Evolutionary conservation across 2,329 filamentous ascomycete genomes (phyloP), one percentile per base, ranked within the genome.

Genomic region (Aspergillus vadensis): DNA sequence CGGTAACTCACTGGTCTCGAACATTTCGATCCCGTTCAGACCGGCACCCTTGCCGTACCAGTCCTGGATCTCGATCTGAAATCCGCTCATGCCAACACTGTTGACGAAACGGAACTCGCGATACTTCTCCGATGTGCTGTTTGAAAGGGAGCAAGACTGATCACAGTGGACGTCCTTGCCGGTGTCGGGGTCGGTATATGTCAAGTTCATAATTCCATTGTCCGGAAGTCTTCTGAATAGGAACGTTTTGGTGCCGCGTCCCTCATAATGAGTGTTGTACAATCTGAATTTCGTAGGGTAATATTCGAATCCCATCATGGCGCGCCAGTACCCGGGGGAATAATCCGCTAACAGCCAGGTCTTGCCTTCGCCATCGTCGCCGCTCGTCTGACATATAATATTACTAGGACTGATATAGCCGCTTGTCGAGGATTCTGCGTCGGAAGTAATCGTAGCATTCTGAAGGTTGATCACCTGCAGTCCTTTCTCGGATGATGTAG

Each of bases 81-180:
- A 95, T 36, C 83, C 85, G 71, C 90, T 88, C 92, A 98, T 97
- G 56, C 91, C 92, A 63, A 99, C 88, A 6, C 78, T 77, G 72
- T 95, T 96, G 67, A 97, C 91, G 69, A 99, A 97, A 66, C 87
- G 85, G 73, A 98, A 99, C 70, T 99, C 95, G 75, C 97, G 93
- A 67, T 86, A 96, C 54, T 82, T 76, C 53, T 88, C 75, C 5
- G 82, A 85, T 17, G 82, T 78, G 69, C 91, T 86, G 70, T 87
- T 82, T 63, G 90, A 92, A 51, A 99, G 83, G n/a, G 93, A 91
- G 69, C 95, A 99, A 70, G 86, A 84, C 63, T 87, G 89, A 56
- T 93, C 92, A 78, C 95, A 99, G 59, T 85, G 88, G 30, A 81
- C 78, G 58, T 88, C 88, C 54, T 85, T 79, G 25, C 90, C 89